Conservation (phyloP, 768 basidiomycete species). For the Cystofilobasidium bisporidii region DNA sequence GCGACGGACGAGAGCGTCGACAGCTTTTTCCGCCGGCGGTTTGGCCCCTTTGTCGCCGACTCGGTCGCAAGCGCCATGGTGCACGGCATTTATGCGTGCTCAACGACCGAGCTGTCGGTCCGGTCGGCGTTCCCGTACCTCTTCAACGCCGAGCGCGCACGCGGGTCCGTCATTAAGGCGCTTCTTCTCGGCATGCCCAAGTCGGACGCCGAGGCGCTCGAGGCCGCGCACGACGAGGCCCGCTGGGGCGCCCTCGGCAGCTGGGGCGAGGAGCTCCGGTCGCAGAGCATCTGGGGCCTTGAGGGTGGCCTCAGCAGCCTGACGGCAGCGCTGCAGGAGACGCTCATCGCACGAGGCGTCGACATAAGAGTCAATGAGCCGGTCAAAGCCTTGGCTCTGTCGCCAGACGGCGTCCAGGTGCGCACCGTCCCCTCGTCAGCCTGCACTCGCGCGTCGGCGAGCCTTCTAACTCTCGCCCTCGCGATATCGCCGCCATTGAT, state of each 20-base stretch:
- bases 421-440: background rate
- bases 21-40: conserved; percentile 60
- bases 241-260: conserved; percentile 49
- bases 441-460: background rate
- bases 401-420: conserved; percentile 45
- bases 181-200: conserved; percentile 34
- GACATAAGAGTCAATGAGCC: conserved; percentile 46
- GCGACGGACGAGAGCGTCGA: conserved; percentile 69
- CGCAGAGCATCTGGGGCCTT: conserved; percentile 72
- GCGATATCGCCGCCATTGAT: background rate
- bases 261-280: conserved; percentile 46
- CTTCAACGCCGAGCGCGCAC: conserved; percentile 57
- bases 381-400: conserved; percentile 33
- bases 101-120: conserved; percentile 63
- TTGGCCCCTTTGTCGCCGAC: conserved; percentile 62
- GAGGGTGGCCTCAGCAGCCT: conserved; percentile 63
- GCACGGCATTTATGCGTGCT: conserved; percentile 88
- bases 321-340: conserved; percentile 48
- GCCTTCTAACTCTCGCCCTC: background rate
- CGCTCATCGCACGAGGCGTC: conserved; percentile 53
- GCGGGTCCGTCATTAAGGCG: conserved; percentile 62
- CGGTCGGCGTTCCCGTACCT: conserved; percentile 66
- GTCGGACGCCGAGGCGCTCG: conserved; percentile 22
- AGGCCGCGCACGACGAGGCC: conserved; percentile 30
- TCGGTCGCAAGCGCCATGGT: conserved; percentile 69